Percentiles rank a stretch among this genome's conserved stretches.
These are phyloP conservation scores for Arctium minus DNA, from an alignment of 129 eudicot genomes.

Conservation along the genomic window DNA sequence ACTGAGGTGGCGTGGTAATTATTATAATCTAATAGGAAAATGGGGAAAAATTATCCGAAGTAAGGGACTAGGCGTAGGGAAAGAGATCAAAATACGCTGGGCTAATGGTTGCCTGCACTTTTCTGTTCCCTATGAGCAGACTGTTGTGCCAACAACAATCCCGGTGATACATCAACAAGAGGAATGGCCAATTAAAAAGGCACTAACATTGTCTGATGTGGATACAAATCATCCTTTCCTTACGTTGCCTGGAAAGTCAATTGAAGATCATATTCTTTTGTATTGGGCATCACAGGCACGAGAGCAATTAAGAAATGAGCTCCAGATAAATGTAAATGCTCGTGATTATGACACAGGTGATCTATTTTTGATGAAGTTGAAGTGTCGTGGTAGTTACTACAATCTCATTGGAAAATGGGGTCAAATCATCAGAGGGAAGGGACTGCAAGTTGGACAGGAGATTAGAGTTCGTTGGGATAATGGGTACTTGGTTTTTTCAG, in stretches of 20 bases:
- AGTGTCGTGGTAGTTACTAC: conserved; percentile 72
- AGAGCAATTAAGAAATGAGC: conserved; percentile 73
- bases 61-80: conserved; percentile 72
- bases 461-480: conserved; percentile 80
- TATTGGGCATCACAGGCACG: conserved; percentile 78
- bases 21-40: conserved; percentile 69
- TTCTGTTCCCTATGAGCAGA: conserved; percentile 63
- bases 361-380: conserved; percentile 64
- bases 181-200: conserved; percentile 82
- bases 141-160: conserved; percentile 33
- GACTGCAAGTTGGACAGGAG: conserved; percentile 73
- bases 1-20: conserved; percentile 82
- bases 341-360: conserved; percentile 75
- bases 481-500: conserved; percentile 71
- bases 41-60: conserved; percentile 79
- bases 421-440: conserved; percentile 72
- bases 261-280: conserved; percentile 74
- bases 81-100: conserved; percentile 81
- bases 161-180: conserved; percentile 40
- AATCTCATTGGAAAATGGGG: conserved; percentile 85
- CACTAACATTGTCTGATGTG: conserved; percentile 73
- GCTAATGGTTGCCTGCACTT: conserved; percentile 65
- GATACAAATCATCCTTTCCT: conserved; percentile 84
- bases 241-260: conserved; percentile 78
- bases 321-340: conserved; percentile 63